These are phyloP conservation scores for Taiozyma onychis DNA, from an alignment of 1,139 yeast species.

Conservation along the genomic window DNA sequence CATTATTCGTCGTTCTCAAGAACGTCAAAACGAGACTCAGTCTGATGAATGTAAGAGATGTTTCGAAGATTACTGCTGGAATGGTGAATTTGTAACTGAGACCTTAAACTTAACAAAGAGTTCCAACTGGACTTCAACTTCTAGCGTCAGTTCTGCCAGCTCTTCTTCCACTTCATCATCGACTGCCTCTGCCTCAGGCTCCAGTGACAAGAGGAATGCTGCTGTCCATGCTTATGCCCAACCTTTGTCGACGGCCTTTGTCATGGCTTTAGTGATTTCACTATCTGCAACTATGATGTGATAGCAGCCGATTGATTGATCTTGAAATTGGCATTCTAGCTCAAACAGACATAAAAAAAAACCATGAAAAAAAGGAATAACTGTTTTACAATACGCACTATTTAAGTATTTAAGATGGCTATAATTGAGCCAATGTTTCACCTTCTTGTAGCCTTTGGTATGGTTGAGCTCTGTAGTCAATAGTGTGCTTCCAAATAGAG, in stretches of 20 bases:
- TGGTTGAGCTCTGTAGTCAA: slow-evolving; percentile 26
- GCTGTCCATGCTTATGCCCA: slow-evolving; percentile 1
- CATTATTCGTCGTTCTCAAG: slow-evolving; percentile 74
- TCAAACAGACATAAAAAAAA: no score
- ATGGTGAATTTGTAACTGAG: slow-evolving; percentile 35
- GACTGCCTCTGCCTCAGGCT: background rate
- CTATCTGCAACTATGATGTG: slow-evolving; percentile 2
- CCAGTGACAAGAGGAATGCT: background rate
- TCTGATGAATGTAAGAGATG: slow-evolving; percentile 72
- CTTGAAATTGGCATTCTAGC: background rate
- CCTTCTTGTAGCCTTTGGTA: slow-evolving; percentile 29
- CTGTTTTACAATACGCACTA: background rate
- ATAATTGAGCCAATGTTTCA: slow-evolving; percentile 19
- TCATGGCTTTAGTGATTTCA: slow-evolving; percentile 1
- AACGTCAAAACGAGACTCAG: slow-evolving; percentile 57
- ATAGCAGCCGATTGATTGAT: background rate
- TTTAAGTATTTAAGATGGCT: background rate
- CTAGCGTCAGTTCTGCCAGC: background rate
- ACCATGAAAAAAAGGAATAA: no score
- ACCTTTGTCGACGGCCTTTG: slow-evolving; percentile 4
- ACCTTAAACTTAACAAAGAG: background rate
- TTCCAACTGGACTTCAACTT: slow-evolving; percentile 4
- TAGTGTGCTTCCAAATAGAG: slow-evolving; percentile 31
- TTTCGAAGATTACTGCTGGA: slow-evolving; percentile 79
- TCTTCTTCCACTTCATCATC: background rate